phyloP scores from a whole-genome alignment of 192 early-diverging fungal genomes.

The Physocladia obscura region DNA sequence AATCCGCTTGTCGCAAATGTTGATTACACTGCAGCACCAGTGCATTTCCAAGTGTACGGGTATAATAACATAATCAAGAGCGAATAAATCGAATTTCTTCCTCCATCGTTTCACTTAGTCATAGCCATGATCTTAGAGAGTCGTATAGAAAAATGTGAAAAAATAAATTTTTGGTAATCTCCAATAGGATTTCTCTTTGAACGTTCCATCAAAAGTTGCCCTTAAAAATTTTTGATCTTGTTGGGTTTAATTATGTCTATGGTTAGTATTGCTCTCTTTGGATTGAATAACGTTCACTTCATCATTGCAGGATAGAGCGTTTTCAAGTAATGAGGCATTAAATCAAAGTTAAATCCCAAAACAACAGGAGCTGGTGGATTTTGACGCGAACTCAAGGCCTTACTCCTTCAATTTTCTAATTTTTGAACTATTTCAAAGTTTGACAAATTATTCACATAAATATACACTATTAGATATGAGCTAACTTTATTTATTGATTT shows the following conservation, averaged over 20 bases:
- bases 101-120: conserved; percentile 77
- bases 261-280: not conserved
- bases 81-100: conserved; percentile 75
- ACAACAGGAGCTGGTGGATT: conserved; percentile 29
- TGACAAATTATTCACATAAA: too few species aligned
- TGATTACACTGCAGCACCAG: conserved; percentile 71
- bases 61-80: conserved; percentile 73
- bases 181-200: conserved; percentile 31
- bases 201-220: conserved; percentile 72
- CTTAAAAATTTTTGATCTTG: conserved; percentile 88
- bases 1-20: conserved; percentile 62
- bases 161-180: conserved; percentile 66
- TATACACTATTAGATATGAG: too few species aligned
- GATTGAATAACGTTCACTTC: conserved; percentile 58
- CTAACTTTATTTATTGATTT: too few species aligned
- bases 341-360: conserved; percentile 59
- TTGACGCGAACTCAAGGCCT: not conserved
- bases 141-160: conserved; percentile 87
- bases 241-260: not conserved
- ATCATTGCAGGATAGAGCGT: conserved; percentile 84
- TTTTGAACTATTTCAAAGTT: too few species aligned
- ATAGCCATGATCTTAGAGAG: conserved; percentile 70
- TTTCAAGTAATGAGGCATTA: conserved; percentile 61
- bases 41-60: conserved; percentile 81
- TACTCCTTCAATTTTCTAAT: not conserved